phyloP scores from a whole-genome alignment of 768 basidiomycete genomes.

The Kwoniella sp. region DNA sequence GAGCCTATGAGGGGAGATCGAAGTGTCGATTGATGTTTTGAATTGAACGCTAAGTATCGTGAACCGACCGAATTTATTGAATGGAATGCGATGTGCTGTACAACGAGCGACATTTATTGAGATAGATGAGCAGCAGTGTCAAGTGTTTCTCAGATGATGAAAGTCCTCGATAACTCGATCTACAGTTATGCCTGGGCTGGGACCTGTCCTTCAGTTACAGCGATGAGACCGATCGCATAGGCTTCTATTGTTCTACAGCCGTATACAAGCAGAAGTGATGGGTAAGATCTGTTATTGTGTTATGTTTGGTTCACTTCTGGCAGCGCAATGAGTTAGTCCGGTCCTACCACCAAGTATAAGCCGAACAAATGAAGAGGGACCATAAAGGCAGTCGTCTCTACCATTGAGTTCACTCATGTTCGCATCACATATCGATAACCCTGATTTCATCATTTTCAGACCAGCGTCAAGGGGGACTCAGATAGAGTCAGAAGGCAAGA shows the following conservation, averaged over 20 bases:
- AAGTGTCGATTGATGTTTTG: background rate
- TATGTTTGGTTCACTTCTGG: background rate
- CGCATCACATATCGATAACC: constrained; percentile 13
- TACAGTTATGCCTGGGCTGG: too few species aligned
- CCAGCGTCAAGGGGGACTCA: background rate
- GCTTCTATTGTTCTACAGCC: background rate
- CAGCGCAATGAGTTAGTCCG: background rate
- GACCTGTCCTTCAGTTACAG: background rate
- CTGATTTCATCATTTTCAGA: constrained; percentile 27
- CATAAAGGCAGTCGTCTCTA: background rate
- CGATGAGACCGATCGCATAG: background rate
- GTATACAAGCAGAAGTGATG: background rate
- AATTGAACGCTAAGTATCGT: background rate
- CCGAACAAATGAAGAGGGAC: background rate
- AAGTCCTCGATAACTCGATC: too few species aligned
- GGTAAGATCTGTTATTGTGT: background rate
- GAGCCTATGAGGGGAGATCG: background rate
- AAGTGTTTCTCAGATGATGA: too few species aligned
- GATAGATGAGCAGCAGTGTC: too few species aligned
- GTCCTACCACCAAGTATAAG: background rate
- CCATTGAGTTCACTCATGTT: background rate
- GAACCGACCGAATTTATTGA: background rate
- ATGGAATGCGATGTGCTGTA: background rate
- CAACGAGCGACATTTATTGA: too few species aligned
- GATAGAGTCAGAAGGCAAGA: constrained; percentile 1